Conservation (phyloP, 352 stramenopile species). For the Pythium grandisporangium region DNA sequence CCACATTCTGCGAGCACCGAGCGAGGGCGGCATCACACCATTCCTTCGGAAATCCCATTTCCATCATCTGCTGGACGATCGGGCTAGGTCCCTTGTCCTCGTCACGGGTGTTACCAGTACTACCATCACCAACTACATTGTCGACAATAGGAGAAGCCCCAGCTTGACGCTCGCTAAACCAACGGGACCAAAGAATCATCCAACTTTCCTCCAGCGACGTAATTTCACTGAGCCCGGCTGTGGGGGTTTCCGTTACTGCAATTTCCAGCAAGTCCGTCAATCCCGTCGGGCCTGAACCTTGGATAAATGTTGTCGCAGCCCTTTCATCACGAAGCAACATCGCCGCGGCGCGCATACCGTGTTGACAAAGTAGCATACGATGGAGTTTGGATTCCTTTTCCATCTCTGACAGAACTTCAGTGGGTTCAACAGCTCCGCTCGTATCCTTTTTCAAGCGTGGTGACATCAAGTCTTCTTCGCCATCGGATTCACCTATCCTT, state of each 20-base stretch:
- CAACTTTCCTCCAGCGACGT: constrained; percentile 72
- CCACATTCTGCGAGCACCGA: constrained; percentile 82
- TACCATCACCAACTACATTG: not conserved
- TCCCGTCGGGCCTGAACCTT: constrained; percentile 32
- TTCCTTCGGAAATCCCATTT: constrained; percentile 90
- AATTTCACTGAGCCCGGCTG: constrained; percentile 58
- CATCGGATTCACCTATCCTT: constrained; percentile 48
- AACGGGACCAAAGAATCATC: constrained; percentile 70
- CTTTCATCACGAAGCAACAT: constrained; percentile 63
- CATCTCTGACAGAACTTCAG: constrained; percentile 50
- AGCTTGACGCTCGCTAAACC: constrained; percentile 47
- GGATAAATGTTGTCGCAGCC: constrained; percentile 59
- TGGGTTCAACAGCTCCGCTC: no score
- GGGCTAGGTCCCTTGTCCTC: constrained; percentile 31
- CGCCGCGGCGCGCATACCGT: constrained; percentile 59
- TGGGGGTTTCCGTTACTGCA: constrained; percentile 65
- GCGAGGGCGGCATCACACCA: constrained; percentile 87
- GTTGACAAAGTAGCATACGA: constrained; percentile 71
- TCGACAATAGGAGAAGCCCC: constrained; percentile 27
- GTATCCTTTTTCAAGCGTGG: no score
- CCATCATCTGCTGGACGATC: constrained; percentile 90
- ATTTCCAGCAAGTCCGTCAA: constrained; percentile 60
- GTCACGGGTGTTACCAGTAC: constrained; percentile 7
- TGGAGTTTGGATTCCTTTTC: constrained; percentile 70
- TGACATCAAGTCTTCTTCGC: no score